A percentile compares a stretch with the other conserved stretches of the same genome.
Conservation (phyloP, 805 yeast species). For the Ogataea sp. region DNA sequence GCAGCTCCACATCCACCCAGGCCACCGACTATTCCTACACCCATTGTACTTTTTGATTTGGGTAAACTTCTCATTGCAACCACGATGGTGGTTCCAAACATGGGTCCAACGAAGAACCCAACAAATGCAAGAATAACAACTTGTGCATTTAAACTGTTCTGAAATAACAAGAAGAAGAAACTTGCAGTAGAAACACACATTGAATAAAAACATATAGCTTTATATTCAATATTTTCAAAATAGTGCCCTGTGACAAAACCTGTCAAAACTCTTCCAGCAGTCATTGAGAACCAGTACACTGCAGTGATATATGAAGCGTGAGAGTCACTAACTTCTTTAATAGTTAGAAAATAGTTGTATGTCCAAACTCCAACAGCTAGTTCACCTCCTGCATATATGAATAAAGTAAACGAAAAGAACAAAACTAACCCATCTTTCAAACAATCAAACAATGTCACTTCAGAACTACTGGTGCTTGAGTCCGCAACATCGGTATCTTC, state of each 20-base stretch:
- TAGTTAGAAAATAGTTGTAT: constrained; percentile 36
- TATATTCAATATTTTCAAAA: constrained; percentile 27
- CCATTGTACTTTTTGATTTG: constrained; percentile 47
- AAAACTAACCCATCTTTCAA: constrained; percentile 29
- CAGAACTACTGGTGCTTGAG: no score
- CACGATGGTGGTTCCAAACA: constrained; percentile 62
- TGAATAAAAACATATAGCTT: constrained; percentile 35
- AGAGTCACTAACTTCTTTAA: constrained; percentile 28
- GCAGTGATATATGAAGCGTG: constrained; percentile 40
- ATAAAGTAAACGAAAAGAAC: constrained; percentile 33
- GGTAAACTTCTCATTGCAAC: constrained; percentile 60
- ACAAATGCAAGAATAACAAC: constrained; percentile 29
- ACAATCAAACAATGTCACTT: constrained; percentile 8
- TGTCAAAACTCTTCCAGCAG: constrained; percentile 36
- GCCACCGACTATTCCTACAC: constrained; percentile 70
- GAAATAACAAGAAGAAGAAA: constrained; percentile 24
- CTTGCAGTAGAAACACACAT: constrained; percentile 25
- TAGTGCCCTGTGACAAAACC: constrained; percentile 42
- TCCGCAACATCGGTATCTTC: background rate
- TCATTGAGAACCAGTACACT: constrained; percentile 43
- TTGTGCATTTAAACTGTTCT: constrained; percentile 16
- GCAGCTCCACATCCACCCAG: constrained; percentile 82
- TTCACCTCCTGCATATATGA: constrained; percentile 45
- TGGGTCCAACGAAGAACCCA: constrained; percentile 46
- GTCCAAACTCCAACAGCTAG: constrained; percentile 47